Evolutionary conservation across 2,329 filamentous ascomycete species (phyloP), one percentile per base, ranked within the genome.

Genomic region (Pseudocercospora fuligena): DNA sequence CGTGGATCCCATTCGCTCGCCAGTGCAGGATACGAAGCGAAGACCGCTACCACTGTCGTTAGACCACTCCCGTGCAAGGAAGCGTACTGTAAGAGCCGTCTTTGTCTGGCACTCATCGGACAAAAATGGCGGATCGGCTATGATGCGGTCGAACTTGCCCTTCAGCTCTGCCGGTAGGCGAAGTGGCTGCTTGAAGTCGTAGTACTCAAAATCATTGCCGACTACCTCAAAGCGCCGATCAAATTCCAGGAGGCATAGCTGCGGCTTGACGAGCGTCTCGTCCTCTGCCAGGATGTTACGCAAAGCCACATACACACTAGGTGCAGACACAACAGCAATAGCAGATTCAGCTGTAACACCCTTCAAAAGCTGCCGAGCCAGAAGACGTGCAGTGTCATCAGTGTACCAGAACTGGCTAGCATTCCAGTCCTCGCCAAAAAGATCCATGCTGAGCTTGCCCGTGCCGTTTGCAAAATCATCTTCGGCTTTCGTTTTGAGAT

Each of bases 21-120:
- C 92, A 0, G 92, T 95, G 78, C 89, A 92, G 29, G 91, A 82
- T 60, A 94, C 86, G 61, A 93, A 74, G 23, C 72, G 75, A 11
- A 79, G 69, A 6, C 69, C 71, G 27, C 47, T 23, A 40, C 33
- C 46, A 27, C 66, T 69, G 31, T 63, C 60, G 25, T 61, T 40
- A 12, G 65, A 73, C 80, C 81, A 84, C 9, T 73, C 78, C 54
- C 86, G 89, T 27, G 88, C 83, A 53, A 94, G 83, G 89, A 89
- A 94, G n/a, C 89, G 86, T 19, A 89, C 87, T 1, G 92, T 93
- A 73, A 94, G 79, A 8, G 92, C 91, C 68, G 87, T 90, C 82
- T 93, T 93, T 0, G 90, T 92, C 77, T 94, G 91, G 76, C 92
- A 94, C 74, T 94, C 91, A 68, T 91, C 86, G 76, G 88, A 92